These are phyloP conservation scores for Adansonia grandidieri DNA, from an alignment of 441 rosid genomes.

Conservation along the genomic window DNA sequence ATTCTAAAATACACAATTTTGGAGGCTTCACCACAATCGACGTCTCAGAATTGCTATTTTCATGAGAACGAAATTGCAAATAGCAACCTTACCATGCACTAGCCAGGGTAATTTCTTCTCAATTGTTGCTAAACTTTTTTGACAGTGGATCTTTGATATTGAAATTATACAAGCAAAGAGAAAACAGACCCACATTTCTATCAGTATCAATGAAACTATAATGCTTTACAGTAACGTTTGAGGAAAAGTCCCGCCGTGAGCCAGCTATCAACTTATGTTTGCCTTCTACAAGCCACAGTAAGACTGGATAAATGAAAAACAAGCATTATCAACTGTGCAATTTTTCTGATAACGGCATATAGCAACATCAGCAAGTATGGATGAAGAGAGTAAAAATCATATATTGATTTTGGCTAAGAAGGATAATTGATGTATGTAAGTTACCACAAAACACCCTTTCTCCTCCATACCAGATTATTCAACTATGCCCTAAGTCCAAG, in stretches of 20 bases:
- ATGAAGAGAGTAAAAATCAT: not conserved
- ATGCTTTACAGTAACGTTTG: not conserved
- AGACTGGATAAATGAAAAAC: conserved; percentile 15
- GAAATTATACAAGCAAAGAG: not conserved
- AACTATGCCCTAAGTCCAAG: not conserved
- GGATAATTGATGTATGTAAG: not conserved
- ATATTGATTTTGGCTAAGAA: not conserved
- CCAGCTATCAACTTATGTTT: conserved; percentile 2
- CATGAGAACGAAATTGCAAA: not conserved
- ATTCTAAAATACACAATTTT: not conserved
- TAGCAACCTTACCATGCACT: not conserved
- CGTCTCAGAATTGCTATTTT: conserved; percentile 11
- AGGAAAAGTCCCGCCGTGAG: not conserved
- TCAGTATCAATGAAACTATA: not conserved
- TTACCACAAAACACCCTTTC: not conserved
- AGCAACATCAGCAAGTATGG: not conserved
- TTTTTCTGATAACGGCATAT: not conserved
- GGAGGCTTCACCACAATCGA: not conserved
- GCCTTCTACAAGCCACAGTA: not conserved
- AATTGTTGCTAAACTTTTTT: conserved; percentile 6
- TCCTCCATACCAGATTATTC: not conserved
- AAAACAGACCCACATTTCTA: not conserved
- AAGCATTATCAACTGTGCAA: not conserved
- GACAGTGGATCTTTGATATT: not conserved
- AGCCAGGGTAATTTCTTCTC: not conserved